phyloP scores from a whole-genome alignment of 768 basidiomycete genomes.

The Boletus vermiculosoides region DNA sequence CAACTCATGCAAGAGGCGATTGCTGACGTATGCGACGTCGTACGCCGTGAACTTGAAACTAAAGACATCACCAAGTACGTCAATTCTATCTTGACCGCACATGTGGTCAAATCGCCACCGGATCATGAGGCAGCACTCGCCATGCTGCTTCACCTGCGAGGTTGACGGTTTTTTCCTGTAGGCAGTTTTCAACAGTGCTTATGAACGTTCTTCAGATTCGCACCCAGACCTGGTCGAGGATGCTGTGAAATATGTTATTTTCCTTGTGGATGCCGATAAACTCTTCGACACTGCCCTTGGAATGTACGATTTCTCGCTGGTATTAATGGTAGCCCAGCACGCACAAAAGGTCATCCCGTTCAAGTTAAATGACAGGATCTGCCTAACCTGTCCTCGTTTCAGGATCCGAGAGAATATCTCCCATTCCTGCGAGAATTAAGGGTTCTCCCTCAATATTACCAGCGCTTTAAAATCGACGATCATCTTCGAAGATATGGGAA shows the following conservation, averaged over 20 bases:
- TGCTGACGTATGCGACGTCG: conserved; percentile 69
- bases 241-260: conserved; percentile 97
- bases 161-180: conserved; percentile 38
- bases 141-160: conserved; percentile 73
- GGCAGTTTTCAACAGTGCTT: neutral
- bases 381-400: conserved; percentile 8
- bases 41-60: conserved; percentile 69
- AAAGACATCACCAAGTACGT: conserved; percentile 76
- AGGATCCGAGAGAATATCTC: conserved; percentile 98
- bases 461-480: conserved; percentile 90
- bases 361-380: conserved; percentile 2
- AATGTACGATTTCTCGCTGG: conserved; percentile 98
- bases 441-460: conserved; percentile 70
- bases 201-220: conserved; percentile 21
- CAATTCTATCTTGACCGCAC: conserved; percentile 88
- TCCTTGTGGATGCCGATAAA: conserved; percentile 88
- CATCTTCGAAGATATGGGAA: conserved; percentile 74
- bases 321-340: conserved; percentile 94
- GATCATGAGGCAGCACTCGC: conserved; percentile 85
- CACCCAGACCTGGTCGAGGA: conserved; percentile 85
- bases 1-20: conserved; percentile 57
- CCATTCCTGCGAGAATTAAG: conserved; percentile 93
- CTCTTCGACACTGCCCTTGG: conserved; percentile 95
- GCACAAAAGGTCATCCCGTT: conserved; percentile 80
- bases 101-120: conserved; percentile 88